Conservation (phyloP, 2,329 filamentous ascomycete species). For the Aspergillus latus region DNA sequence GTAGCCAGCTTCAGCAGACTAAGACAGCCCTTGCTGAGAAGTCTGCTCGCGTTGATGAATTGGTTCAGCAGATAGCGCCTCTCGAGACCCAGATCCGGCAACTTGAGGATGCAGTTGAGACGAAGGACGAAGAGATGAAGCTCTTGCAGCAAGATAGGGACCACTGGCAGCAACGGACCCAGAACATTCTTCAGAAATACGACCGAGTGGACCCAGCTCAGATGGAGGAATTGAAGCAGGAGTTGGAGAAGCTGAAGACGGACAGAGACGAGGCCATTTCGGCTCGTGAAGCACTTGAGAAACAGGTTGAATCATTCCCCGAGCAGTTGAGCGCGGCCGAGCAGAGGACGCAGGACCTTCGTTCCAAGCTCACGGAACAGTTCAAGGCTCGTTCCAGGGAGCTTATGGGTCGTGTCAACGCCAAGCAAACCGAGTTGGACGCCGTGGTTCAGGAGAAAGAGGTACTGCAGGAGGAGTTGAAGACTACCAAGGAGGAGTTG, state of each 20-base stretch:
- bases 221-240: conserved; percentile 82
- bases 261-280: conserved; percentile 66
- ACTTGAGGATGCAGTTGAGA: conserved; percentile 75
- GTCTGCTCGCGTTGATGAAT: conserved; percentile 69
- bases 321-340: conserved; percentile 50
- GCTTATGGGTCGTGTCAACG: conserved; percentile 62
- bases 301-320: conserved; percentile 50
- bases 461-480: conserved; percentile 66
- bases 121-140: conserved; percentile 83
- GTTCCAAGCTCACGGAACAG: conserved; percentile 47
- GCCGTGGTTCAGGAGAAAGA: conserved; percentile 62
- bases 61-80: conserved; percentile 75
- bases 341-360: conserved; percentile 52
- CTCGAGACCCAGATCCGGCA: conserved; percentile 77
- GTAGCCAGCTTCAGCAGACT: conserved; percentile 78
- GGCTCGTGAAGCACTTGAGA: conserved; percentile 52
- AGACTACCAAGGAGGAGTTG: conserved; percentile 61
- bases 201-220: conserved; percentile 93
- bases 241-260: conserved; percentile 64
- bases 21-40: conserved; percentile 75
- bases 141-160: conserved; percentile 89
- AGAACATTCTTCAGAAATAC: conserved; percentile 94
- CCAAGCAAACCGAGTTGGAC: conserved; percentile 52
- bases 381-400: conserved; percentile 61
- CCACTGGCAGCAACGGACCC: conserved; percentile 91